Base-by-base conservation (phyloP, 2,329 filamentous ascomycete species). In the Setomelanomma holmii region DNA sequence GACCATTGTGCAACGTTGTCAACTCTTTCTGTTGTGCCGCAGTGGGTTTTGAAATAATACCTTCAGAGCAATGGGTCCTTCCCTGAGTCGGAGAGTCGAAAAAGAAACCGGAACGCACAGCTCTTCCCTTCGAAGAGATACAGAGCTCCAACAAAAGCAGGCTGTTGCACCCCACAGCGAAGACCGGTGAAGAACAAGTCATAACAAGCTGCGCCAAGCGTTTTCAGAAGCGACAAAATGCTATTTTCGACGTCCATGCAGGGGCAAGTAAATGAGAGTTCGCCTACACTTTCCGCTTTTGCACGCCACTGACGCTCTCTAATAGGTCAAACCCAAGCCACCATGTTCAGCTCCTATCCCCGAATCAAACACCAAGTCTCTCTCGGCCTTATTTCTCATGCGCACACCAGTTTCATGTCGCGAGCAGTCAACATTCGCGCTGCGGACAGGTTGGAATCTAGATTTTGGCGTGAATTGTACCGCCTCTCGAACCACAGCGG, bases 311-410 rank as follows among this genome's bases (percentile, higher is more conserved):
- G 17, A 22, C 8, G 2, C 8, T n/a, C n/a, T 45, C 14, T 49
- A 19, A 54, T 54, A 49, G 51, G 51, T 27, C 42, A 38, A 4
- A 20, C 6, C 39, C 45, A 49, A 54, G 51, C 51, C 51, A 40
- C 21, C 12, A 7, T 35, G 12, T 43, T 54, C 51, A 49, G 51
- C 51, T 44, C 23, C 21, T 24, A 22, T 23, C 39, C 42, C 40
- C 17, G 36, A 30, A 14, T 41, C 40, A 45, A 35, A 43, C 35
- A 40, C 33, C 39, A 38, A 14, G 23, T 33, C 45, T 27, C 45
- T 45, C 35, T 45, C 35, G 49, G 41, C 38, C 39, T 17, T 21
- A 24, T 21, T 36, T 19, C 36, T 49, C 30, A 49, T 45, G 51
- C 42, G 23, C n/a, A 46, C 23, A 14, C 16, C 17, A 17, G 48